phyloP scores from a whole-genome alignment of 2,329 filamentous ascomycete genomes.

The Aspergillus aculeatinus region DNA sequence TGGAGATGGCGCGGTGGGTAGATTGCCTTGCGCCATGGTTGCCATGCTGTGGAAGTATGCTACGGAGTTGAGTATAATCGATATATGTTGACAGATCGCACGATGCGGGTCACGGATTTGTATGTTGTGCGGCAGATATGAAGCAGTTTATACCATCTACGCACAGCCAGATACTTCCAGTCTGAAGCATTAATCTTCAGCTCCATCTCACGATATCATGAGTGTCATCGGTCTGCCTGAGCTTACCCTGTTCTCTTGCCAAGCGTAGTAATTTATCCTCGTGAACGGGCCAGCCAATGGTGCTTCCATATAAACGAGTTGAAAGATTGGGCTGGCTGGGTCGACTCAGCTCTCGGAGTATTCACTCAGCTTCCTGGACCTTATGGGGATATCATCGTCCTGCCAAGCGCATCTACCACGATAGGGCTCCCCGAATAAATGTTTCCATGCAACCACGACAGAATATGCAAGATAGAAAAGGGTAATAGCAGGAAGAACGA shows the following conservation, averaged over 20 bases:
- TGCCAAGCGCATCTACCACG: too few species aligned
- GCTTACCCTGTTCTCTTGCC: neutral
- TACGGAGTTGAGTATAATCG: neutral
- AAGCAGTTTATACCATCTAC: neutral
- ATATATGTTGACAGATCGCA: fast-evolving
- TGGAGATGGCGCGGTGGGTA: neutral
- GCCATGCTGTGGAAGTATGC: neutral
- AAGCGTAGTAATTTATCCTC: neutral
- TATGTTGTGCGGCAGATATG: too few species aligned
- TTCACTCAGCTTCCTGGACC: neutral
- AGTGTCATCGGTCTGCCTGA: neutral
- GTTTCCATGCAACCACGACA: too few species aligned
- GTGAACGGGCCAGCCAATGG: neutral
- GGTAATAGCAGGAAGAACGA: too few species aligned
- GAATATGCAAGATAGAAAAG: too few species aligned
- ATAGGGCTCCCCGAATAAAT: too few species aligned
- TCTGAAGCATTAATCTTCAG: too few species aligned
- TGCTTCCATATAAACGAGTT: neutral
- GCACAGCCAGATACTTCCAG: too few species aligned
- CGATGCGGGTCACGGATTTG: too few species aligned
- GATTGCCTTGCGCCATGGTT: neutral
- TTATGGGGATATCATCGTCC: too few species aligned
- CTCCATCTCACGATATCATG: neutral
- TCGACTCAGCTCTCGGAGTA: neutral
- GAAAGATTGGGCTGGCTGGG: neutral